These are phyloP conservation scores for Pseudisothecium myosuroides DNA, from an alignment of 225 moss, liverwort and hornwort genomes.

Conservation along the genomic window DNA sequence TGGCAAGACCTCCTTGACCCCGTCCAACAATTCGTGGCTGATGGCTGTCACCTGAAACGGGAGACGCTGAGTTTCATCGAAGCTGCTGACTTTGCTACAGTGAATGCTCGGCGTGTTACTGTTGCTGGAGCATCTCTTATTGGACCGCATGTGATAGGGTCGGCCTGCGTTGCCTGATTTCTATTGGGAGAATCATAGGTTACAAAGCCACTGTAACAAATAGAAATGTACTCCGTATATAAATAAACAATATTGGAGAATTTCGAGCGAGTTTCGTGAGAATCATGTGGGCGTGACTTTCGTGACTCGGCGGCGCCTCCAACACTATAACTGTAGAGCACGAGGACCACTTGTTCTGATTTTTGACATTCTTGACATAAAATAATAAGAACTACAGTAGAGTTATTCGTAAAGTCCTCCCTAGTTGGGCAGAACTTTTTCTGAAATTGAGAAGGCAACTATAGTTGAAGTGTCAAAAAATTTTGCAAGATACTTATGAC, in stretches of 20 bases:
- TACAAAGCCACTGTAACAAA: too few relatives aligned
- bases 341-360: not conserved
- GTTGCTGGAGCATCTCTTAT: constrained; percentile 31
- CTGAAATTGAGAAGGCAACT: too few relatives aligned
- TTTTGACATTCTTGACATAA: not conserved
- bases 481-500: too few relatives aligned
- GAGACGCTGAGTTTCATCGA: constrained; percentile 50
- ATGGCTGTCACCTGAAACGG: constrained; percentile 68
- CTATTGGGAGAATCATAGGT: not conserved
- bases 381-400: too few relatives aligned
- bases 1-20: constrained; percentile 73
- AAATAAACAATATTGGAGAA: not conserved
- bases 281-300: too few relatives aligned
- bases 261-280: not conserved
- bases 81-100: constrained; percentile 38
- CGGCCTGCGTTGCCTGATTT: constrained; percentile 4
- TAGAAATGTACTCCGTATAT: too few relatives aligned
- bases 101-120: constrained; percentile 29
- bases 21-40: constrained; percentile 61
- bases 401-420: too few relatives aligned
- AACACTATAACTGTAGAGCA: not conserved
- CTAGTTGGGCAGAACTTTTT: too few relatives aligned
- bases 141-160: constrained; percentile 56
- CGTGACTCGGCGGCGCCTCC: not conserved
- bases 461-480: too few relatives aligned